Percentiles rank a stretch among this genome's conserved stretches.
These are phyloP conservation scores for Biscogniauxia mediterranea DNA, from an alignment of 2,329 filamentous ascomycete species.

Conservation along the genomic window DNA sequence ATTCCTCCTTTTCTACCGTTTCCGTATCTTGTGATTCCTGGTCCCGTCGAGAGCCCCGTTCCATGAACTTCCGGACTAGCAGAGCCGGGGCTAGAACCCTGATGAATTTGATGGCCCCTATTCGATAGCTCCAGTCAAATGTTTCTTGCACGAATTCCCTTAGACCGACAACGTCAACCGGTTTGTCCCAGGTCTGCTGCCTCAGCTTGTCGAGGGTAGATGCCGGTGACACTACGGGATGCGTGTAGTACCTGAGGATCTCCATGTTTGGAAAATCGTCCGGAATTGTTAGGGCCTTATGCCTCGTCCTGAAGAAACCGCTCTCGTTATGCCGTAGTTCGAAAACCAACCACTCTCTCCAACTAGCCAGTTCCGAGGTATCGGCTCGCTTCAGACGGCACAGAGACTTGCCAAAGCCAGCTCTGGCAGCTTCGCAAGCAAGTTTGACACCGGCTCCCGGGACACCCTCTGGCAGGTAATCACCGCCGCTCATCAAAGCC, in stretches of 20 bases:
- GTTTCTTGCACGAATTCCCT: conserved; percentile 73
- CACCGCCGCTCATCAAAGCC: conserved; percentile 91
- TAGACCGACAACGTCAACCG: conserved; percentile 64
- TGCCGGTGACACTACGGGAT: conserved; percentile 73
- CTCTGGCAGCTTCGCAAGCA: conserved; percentile 85
- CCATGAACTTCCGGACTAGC: conserved; percentile 59
- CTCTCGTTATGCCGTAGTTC: conserved; percentile 84
- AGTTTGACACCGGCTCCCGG: conserved; percentile 83
- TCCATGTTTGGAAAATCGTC: conserved; percentile 77
- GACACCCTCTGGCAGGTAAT: conserved; percentile 87
- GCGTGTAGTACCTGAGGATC: conserved; percentile 81
- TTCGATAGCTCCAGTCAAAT: conserved; percentile 81
- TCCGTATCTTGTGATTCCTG: conserved; percentile 29
- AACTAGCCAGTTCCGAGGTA: conserved; percentile 57
- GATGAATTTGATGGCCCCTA: conserved; percentile 82
- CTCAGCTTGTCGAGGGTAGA: conserved; percentile 54
- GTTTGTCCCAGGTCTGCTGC: conserved; percentile 58
- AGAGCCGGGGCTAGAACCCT: conserved; percentile 75
- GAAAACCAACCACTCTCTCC: conserved; percentile 69
- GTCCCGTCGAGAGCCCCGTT: conserved; percentile 36
- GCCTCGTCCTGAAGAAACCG: conserved; percentile 73
- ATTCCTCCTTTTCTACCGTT: conserved; percentile 44
- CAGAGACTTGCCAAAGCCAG: conserved; percentile 78
- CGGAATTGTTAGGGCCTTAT: conserved; percentile 72
- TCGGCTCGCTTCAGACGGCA: conserved; percentile 64